phyloP scores from a whole-genome alignment of 768 basidiomycete species.

The Pisolithus marmoratus region DNA sequence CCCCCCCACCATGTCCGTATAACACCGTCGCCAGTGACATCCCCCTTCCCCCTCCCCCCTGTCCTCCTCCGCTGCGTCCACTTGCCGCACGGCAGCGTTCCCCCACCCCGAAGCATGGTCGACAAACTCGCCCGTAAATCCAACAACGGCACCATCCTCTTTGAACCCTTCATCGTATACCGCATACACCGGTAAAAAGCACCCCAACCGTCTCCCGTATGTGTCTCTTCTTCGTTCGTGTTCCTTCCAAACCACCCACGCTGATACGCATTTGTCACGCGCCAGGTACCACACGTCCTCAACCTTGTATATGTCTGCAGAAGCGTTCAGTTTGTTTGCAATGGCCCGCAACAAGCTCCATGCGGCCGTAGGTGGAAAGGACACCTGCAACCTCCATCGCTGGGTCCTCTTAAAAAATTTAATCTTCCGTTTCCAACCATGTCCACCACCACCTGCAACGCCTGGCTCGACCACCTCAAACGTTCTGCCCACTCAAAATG shows the following conservation, averaged over 20 bases:
- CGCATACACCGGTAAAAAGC: conserved; percentile 64
- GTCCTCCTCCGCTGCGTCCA: conserved; percentile 15
- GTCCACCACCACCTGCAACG: conserved; percentile 27
- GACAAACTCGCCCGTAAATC: conserved; percentile 76
- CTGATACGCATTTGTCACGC: conserved; percentile 1
- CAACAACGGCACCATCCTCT: conserved; percentile 82
- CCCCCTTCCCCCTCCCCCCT: conserved; percentile 1
- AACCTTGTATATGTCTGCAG: conserved; percentile 40
- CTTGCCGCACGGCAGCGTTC: conserved; percentile 23
- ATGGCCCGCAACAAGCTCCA: conserved; percentile 75
- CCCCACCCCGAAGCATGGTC: conserved; percentile 56
- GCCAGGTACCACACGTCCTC: conserved; percentile 14
- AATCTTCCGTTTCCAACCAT: conserved; percentile 49
- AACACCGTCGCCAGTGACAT: conserved; percentile 27
- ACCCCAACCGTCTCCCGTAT: conserved; percentile 15
- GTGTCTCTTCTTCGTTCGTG: neutral
- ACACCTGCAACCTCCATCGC: conserved; percentile 73
- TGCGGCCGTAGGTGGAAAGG: conserved; percentile 52
- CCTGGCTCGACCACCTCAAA: conserved; percentile 14
- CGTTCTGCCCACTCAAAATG: conserved; percentile 29
- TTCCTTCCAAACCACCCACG: conserved; percentile 2
- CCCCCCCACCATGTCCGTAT: conserved; percentile 33
- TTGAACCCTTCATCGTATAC: conserved; percentile 83
- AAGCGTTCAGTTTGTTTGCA: conserved; percentile 45
- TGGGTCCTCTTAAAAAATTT: conserved; percentile 90